Base-by-base conservation (phyloP, 495 filamentous ascomycete species). In the Haplographium delicatum region DNA sequence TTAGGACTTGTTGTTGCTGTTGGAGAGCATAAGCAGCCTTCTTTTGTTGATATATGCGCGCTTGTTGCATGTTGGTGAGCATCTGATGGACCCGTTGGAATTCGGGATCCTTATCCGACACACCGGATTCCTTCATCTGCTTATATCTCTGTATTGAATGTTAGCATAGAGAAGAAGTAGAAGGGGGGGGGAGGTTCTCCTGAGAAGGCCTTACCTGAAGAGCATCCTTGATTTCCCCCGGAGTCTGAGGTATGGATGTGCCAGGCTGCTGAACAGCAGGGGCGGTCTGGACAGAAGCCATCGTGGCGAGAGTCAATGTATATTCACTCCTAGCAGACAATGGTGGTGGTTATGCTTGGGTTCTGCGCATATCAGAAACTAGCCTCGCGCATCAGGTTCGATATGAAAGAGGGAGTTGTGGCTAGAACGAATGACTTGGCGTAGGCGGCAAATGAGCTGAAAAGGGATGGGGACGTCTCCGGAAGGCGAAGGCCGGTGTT, bases 231-330 rank as follows among this genome's bases (percentile, higher is more conserved):
- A 82, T 68, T 58, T 84, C 76, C 52, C 79, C 73, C 73, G 26
- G 74, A 83, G 56, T 82, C 62, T 54, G 78, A 75, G 26, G 72
- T 62, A 83, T 61, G 38, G 66, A 62, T 51, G 74, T 72, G 56
- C 79, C 83, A 47, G 69, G 72, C 25, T 68, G 67, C 65, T 83
- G 80, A 63, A 82, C 71, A 48, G 75, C 76, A 37, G 84, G 79
- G 43, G 82, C 72, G 53, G 79, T 71, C 69, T 91, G 86, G 57
- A 87, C 79, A 30, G 86, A 89, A 62, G 88, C 81, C 88, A 94
- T 94, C 50, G 44, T 76, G 31, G 46, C 43, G 28, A 50, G 5
- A 43, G 4, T 23, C 22, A 44, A 48, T 39, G 8, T 33, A 7
- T 51, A 10, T 38, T 19, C n/a, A 38, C 13, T 45, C 19, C 34